Evolutionary conservation across 2,329 filamentous ascomycete genomes (phyloP), one percentile per base, ranked within the genome.

Genomic region (Truncatella angustata): DNA sequence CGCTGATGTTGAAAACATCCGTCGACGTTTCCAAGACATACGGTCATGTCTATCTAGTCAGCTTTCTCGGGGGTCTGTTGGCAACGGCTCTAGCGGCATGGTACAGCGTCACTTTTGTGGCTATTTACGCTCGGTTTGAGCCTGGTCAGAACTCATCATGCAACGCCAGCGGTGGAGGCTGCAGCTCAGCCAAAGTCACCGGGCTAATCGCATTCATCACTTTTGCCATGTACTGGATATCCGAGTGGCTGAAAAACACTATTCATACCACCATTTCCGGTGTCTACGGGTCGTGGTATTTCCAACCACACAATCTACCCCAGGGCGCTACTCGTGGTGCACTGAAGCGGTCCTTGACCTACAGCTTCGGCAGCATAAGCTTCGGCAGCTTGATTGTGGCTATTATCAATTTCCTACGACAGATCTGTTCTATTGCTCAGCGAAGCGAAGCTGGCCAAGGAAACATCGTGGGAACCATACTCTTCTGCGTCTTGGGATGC

Each of bases 201-300:
- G 92, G 92, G 0, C 73, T 97, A 26, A 75, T 96, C 4, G 89
- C 87, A 16, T 97, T 95, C 67, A 81, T 91, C 59, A 96, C 91
- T 0, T 97, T 97, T 63, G 87, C 91, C 49, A 90, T 86, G 71
- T 97, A 95, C 73, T 97, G 93, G 93, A 86, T 96, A 58, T 87
- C 89, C 2, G 93, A 97, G 68, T 93, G 88, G 80, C 74, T 97
- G 61, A 97, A 97, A 75, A 96, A 96, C 71, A 91, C 90, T 0
- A 90, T 96, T 43, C 91, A 97, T 66, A 88, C 87, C 2, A 91
- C 85, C 21, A 88, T 96, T 53, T 88, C 91, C 0, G 92, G 93
- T 0, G 86, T 96, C 0, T 97, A 96, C 62, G 92, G 91, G 1
- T 87, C 88, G 0, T 97, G 93, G 93, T 97, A 96, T 73, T 97